Base-by-base conservation (phyloP, 805 yeast genomes). In the Torulaspora maleeae region DNA sequence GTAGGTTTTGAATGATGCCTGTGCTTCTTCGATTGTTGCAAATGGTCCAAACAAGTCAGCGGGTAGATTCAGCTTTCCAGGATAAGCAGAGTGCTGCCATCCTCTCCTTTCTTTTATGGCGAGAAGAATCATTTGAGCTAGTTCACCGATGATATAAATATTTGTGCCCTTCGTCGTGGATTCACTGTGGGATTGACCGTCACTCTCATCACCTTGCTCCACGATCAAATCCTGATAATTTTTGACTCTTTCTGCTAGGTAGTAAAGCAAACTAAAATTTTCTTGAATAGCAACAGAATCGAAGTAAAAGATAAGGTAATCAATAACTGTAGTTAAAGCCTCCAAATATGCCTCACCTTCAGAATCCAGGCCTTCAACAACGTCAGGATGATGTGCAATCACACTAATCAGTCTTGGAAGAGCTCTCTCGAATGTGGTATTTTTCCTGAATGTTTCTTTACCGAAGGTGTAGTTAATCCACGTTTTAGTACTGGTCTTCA, bases 81-180 rank as follows among this genome's bases (percentile, higher is more conserved):
- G 95, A 80, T 90, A 89, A 0, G 89, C 80, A 19, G 82, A 77
- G 45, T 85, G 70, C 17, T 76, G 75, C 95, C 95, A 87, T 36
- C 72, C 73, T 54, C 75, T 80, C 19, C 66, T 56, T 19, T 76
- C 81, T 35, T 82, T 77, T 19, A 79, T 66, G 45, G 76, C 79
- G 44, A 80, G 76, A 37, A 88, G 71, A 5, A 79, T 67, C 46
- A 84, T 64, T 60, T 86, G 95, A 1, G 88, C 71, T 33, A 89
- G 63, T 54, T 89, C 96, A 1, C 95, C 76, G 10, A 86, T 69
- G 32, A 79, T 63, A 57, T 86, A 89, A 29, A 88, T 65, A 33
- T 54, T 51, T 5, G 50, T 39, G 40, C 52, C 45, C n/a, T 12
- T 3, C 6, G 10, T 16, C 20, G 20, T 32, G 12, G 64, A 50